Conservation (phyloP, 768 basidiomycete species). For the Scleroderma citrinum region DNA sequence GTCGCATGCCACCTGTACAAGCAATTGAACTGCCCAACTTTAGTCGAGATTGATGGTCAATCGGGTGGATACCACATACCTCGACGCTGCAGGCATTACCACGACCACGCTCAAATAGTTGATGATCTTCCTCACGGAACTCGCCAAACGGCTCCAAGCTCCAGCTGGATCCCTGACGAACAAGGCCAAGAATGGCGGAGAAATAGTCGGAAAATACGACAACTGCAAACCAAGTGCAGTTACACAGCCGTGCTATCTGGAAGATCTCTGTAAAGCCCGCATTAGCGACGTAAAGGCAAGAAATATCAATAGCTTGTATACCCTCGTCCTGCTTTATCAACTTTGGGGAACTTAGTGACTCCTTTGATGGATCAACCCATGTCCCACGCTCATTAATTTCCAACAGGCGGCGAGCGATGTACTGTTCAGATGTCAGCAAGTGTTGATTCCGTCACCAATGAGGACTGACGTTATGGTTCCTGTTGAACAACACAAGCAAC, state of each 20-base stretch:
- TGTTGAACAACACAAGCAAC: constrained; percentile 78
- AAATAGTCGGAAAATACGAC: constrained; percentile 84
- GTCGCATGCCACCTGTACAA: constrained; percentile 86
- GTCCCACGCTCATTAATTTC: constrained; percentile 76
- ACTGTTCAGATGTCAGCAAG: constrained; percentile 36
- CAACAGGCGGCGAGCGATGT: constrained; percentile 69
- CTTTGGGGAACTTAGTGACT: constrained; percentile 30
- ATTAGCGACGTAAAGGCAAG: neutral
- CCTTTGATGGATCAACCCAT: constrained; percentile 48
- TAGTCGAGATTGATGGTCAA: neutral
- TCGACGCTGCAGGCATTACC: constrained; percentile 83
- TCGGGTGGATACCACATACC: constrained; percentile 31
- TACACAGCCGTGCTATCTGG: constrained; percentile 72
- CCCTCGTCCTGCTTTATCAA: constrained; percentile 53
- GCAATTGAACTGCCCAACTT: constrained; percentile 61
- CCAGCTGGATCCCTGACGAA: constrained; percentile 72
- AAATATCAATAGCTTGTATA: constrained; percentile 3
- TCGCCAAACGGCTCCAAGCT: constrained; percentile 71
- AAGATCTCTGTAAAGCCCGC: constrained; percentile 52
- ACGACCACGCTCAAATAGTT: constrained; percentile 69
- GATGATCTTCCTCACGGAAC: constrained; percentile 56
- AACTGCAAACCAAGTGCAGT: constrained; percentile 74
- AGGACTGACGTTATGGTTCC: constrained; percentile 76
- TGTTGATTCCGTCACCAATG: neutral
- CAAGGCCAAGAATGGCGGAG: constrained; percentile 71